A percentile compares a stretch with the other conserved stretches of the same genome.
Conservation (phyloP, 495 filamentous ascomycete species). For the Annulohypoxylon stygium region DNA sequence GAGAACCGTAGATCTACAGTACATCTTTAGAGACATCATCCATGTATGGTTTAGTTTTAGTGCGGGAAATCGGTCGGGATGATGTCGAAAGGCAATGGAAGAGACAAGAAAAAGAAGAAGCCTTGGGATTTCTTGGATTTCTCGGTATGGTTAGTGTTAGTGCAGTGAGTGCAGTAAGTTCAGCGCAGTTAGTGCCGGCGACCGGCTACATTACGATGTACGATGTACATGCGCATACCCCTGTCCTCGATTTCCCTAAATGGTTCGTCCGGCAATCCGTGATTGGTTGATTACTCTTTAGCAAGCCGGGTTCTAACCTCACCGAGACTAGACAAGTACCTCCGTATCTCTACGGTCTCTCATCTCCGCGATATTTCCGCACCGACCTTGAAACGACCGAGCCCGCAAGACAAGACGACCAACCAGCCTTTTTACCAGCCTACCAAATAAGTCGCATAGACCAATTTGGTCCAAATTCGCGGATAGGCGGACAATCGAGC, state of each 20-base stretch:
- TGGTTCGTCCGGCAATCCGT: constrained; percentile 33
- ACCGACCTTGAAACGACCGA: constrained; percentile 14
- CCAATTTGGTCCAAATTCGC: background rate
- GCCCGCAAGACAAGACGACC: background rate
- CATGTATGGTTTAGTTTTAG: background rate
- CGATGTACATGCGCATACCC: constrained; percentile 10
- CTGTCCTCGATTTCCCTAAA: constrained; percentile 41
- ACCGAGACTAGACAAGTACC: constrained; percentile 34
- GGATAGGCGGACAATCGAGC: constrained; percentile 26
- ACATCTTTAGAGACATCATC: background rate
- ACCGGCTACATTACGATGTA: background rate
- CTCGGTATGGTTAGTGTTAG: background rate
- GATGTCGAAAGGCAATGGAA: constrained; percentile 16
- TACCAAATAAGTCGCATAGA: constrained; percentile 5
- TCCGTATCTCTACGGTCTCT: background rate
- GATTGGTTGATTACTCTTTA: constrained; percentile 19
- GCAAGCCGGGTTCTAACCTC: constrained; percentile 25
- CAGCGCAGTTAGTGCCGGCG: background rate
- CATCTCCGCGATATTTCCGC: constrained; percentile 43
- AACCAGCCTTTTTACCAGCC: background rate
- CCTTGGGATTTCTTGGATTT: constrained; percentile 22
- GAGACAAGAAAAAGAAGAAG: constrained; percentile 6
- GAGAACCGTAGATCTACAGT: constrained; percentile 18
- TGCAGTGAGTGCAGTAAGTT: background rate
- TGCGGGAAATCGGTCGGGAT: constrained; percentile 21